Evolutionary conservation across 441 rosid genomes (phyloP), one percentile per base, ranked within the genome.

Genomic region (Mallotus japonicus): DNA sequence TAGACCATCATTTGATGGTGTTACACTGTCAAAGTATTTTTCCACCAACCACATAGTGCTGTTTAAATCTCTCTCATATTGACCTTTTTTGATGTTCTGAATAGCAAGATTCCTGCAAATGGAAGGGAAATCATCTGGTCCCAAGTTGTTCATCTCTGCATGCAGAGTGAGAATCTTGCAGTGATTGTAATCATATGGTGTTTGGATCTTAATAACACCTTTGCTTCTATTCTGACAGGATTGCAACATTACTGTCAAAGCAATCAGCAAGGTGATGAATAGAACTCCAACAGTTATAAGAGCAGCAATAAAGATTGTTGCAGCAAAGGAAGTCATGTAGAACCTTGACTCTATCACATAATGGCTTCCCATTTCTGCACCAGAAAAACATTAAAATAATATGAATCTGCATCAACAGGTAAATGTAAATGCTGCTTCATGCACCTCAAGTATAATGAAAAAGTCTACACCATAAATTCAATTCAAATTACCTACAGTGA

Each of bases 281-380:
- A 93, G 63, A 42, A 89, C 79, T 17, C 91, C 97, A 65, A 89
- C 78, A 22, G 89, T 83, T 16, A 80, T 69, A 17, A 92, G 91
- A 53, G 87, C 83, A 62, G 86, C 86, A 22, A 92, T 76, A 79
- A 92, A 90, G 81, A 92, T 83, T 14, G 89, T 82, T 54, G 91
- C 93, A 64, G 93, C 84, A 68, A 89, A 85, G 50, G 97, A 85
- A 73, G 92, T 81, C 93, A 93, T 86, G 76, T 84, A 85, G 86
- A 93, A 90, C 62, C 97, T 92, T 2, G 92, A 81, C 64, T 89
- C 98, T 20, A 83, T 74, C 20, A 56, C 24, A 71, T 80, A 79
- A 11, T 75, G 81, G 81, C 96, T 93, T 56, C 87, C 89, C 75
- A 79, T 47, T 72, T 88, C 97, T 82, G 87, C 79, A 69, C 51